phyloP scores from a whole-genome alignment of 805 yeast genomes.

The Lachancea kluyveri region DNA sequence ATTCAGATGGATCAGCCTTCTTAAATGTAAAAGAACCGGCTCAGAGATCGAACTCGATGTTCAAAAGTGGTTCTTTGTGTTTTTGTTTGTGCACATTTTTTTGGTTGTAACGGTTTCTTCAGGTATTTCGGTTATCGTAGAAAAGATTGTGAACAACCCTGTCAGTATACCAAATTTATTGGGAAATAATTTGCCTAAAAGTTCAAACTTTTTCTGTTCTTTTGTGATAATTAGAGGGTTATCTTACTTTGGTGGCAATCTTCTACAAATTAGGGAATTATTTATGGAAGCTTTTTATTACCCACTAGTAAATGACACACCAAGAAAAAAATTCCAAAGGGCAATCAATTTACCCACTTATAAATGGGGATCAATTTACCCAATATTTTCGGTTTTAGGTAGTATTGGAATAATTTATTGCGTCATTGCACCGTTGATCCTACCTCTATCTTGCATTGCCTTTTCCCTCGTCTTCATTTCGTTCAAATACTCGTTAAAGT shows the following conservation, averaged over 20 bases:
- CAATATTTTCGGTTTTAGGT: constrained; percentile 70
- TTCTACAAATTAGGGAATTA: constrained; percentile 54
- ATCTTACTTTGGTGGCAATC: constrained; percentile 65
- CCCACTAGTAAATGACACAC: constrained; percentile 45
- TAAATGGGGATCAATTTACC: constrained; percentile 75
- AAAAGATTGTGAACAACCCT: constrained; percentile 61
- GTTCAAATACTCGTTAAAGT: constrained; percentile 62
- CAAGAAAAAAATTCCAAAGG: constrained; percentile 48
- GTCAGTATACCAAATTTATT: constrained; percentile 63
- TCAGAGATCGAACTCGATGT: constrained; percentile 61
- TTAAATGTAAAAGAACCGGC: constrained; percentile 57
- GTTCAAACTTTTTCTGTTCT: constrained; percentile 80
- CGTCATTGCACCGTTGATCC: constrained; percentile 71
- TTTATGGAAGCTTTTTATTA: constrained; percentile 32
- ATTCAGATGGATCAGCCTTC: constrained; percentile 47
- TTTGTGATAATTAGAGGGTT: constrained; percentile 70
- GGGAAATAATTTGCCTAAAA: constrained; percentile 76
- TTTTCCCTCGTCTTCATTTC: constrained; percentile 55
- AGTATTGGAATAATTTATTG: constrained; percentile 76
- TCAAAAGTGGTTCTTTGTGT: constrained; percentile 73
- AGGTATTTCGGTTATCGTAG: constrained; percentile 59
- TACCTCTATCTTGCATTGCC: constrained; percentile 52
- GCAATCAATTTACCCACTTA: constrained; percentile 39
- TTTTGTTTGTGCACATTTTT: constrained; percentile 76
- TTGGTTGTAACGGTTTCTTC: constrained; percentile 81